These are phyloP conservation scores for Myrica gale DNA, from an alignment of 306 rosid genomes.

Conservation along the genomic window DNA sequence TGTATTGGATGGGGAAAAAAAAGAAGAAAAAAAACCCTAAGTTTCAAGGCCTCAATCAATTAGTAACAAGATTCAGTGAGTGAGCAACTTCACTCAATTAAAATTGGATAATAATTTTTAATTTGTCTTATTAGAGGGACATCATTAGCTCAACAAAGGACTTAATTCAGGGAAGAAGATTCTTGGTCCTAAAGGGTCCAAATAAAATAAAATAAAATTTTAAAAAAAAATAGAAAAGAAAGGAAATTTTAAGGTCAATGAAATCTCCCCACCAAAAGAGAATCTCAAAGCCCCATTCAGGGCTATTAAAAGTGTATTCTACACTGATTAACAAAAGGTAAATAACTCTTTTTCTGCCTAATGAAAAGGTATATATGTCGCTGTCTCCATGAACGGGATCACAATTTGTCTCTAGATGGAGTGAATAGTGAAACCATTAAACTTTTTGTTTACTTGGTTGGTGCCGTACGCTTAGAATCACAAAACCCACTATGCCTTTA, in stretches of 20 bases:
- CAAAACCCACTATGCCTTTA: slow-evolving; percentile 36
- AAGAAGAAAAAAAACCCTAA: neutral
- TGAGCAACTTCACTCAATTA: slow-evolving; percentile 6
- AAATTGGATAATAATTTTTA: slow-evolving; percentile 22
- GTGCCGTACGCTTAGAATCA: slow-evolving; percentile 59
- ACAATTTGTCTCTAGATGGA: slow-evolving; percentile 19
- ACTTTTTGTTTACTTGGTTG: slow-evolving; percentile 22
- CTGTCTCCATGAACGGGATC: slow-evolving; percentile 30
- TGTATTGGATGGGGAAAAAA: neutral
- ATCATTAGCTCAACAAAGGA: slow-evolving; percentile 27
- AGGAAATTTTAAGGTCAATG: slow-evolving; percentile 28
- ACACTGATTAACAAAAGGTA: slow-evolving; percentile 27
- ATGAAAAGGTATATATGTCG: slow-evolving; percentile 13
- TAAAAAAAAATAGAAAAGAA: slow-evolving; percentile 11
- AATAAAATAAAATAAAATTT: neutral
- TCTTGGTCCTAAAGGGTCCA: slow-evolving; percentile 24
- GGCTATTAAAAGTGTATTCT: slow-evolving; percentile 8
- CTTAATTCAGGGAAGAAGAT: slow-evolving; percentile 35
- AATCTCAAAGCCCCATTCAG: slow-evolving; percentile 29
- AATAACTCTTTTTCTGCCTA: slow-evolving; percentile 21
- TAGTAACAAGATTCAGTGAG: neutral
- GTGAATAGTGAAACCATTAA: slow-evolving; percentile 19
- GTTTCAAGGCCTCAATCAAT: neutral
- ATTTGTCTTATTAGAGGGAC: slow-evolving; percentile 30
- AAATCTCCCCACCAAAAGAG: slow-evolving; percentile 35